phyloP scores from a whole-genome alignment of 768 basidiomycete species.

The Lactarius sp. region DNA sequence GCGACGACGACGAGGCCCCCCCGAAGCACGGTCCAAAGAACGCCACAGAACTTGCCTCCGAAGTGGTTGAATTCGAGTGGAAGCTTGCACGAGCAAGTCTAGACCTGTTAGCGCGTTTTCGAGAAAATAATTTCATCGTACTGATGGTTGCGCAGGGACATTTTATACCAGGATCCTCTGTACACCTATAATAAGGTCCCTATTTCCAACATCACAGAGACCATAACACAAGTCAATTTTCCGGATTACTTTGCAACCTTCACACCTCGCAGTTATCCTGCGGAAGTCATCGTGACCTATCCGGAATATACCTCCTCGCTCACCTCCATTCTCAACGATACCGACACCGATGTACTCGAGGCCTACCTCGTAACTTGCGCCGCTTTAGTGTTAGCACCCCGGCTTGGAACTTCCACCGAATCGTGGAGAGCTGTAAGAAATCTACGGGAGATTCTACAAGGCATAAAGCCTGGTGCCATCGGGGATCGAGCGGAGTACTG shows the following conservation, averaged over 20 bases:
- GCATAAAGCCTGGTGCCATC: conserved; percentile 82
- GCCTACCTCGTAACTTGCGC: conserved; percentile 83
- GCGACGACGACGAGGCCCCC: conserved; percentile 44
- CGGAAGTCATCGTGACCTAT: conserved; percentile 74
- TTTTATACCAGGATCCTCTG: conserved; percentile 73
- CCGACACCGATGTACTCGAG: conserved; percentile 67
- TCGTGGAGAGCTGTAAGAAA: conserved; percentile 72
- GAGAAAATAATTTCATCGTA: not conserved
- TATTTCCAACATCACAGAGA: conserved; percentile 60
- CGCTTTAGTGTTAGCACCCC: conserved; percentile 59
- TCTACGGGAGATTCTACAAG: conserved; percentile 68
- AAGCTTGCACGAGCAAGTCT: conserved; percentile 72
- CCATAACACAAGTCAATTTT: conserved; percentile 76
- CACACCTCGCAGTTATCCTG: conserved; percentile 69
- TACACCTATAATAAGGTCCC: conserved; percentile 83
- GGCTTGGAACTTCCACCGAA: conserved; percentile 69
- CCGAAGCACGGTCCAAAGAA: conserved; percentile 49
- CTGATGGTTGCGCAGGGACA: conserved; percentile 42
- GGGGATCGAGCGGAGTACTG: conserved; percentile 85
- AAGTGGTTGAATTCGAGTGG: conserved; percentile 74
- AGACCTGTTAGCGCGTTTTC: conserved; percentile 52
- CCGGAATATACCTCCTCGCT: conserved; percentile 71
- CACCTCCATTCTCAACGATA: conserved; percentile 60
- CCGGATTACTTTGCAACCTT: conserved; percentile 83
- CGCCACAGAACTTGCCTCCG: conserved; percentile 59